These are phyloP conservation scores for Solanum pennellii DNA, from an alignment of 257 asterid species.

Conservation along the genomic window DNA sequence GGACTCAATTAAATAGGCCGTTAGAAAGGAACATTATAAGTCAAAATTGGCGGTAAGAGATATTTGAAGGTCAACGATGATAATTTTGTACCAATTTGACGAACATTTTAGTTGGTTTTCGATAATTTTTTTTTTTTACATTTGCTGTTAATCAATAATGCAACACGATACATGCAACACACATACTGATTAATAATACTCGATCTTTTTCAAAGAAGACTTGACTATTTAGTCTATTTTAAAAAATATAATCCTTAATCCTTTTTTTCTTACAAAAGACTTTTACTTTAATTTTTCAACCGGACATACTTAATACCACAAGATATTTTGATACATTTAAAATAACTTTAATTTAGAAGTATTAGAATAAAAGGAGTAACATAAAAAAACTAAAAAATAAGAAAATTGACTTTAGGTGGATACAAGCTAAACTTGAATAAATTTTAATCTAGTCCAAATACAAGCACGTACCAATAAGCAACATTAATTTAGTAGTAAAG, in stretches of 20 bases:
- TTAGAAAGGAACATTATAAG: neutral
- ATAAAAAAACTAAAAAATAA: neutral
- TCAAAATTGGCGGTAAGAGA: too few relatives aligned
- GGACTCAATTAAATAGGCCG: neutral
- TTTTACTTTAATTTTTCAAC: too few relatives aligned
- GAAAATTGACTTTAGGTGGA: neutral
- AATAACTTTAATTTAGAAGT: too few relatives aligned
- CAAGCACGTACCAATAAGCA: neutral
- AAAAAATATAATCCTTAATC: too few relatives aligned
- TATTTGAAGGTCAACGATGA: too few relatives aligned
- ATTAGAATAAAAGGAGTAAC: too few relatives aligned
- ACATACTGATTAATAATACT: neutral
- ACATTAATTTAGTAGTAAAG: neutral
- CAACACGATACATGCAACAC: neutral
- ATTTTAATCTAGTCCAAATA: neutral
- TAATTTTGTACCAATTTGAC: neutral
- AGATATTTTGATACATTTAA: too few relatives aligned
- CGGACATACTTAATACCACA: too few relatives aligned
- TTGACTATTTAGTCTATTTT: too few relatives aligned
- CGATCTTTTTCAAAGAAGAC: too few relatives aligned
- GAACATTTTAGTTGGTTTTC: neutral
- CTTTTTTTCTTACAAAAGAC: too few relatives aligned
- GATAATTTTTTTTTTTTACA: too few relatives aligned
- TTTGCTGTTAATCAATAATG: neutral
- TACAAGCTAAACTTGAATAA: neutral